Base-by-base conservation (phyloP, 2,329 filamentous ascomycete species). In the Stenocarpella maydis region DNA sequence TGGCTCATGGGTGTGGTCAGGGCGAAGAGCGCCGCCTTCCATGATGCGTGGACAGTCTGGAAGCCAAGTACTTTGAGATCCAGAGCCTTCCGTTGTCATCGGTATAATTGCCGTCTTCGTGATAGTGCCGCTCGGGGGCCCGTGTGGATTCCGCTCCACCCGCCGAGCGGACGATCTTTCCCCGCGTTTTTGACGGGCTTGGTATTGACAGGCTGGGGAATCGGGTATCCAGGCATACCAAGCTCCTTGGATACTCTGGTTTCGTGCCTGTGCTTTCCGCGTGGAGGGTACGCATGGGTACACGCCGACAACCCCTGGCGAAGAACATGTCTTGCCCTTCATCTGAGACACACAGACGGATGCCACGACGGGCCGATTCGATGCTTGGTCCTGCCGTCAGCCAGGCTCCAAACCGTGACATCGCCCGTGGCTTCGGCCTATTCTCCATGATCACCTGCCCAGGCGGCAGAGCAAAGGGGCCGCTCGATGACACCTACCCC, bases 321-420 rank as follows among this genome's bases (percentile, higher is more conserved):
- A 43, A 31, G 26, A 21, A 17, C 55, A 34, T 47, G 55, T 31
- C 55, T 61, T 45, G 58, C 43, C 58, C 58, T 49, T 49, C 58
- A 68, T 61, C 54, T 47, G 49, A 68, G 54, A 53, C 54, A n/a
- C 39, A 21, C 67, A 28, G 37, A 41, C 41, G 47, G 55, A 39
- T 69, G 68, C 41, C 65, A 63, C 65, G 72, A 75, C 71, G 74
- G 74, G 71, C 74, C 74, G 74, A 75, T 73, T 75, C 60, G 26
- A 72, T 50, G 43, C 65, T 39, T 61, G 55, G 26, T 53, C 45
- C 61, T 54, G 50, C 45, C 61, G 61, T 68, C 58, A 70, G 49
- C 34, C 43, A 28, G 26, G 39, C 21, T 47, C 15, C 52, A 50
- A 47, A 41, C 43, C 24, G 52, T 67, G 41, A 67, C 65, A 67